Conservation (phyloP, 257 asterid species). For the Knoxia roxburghii region DNA sequence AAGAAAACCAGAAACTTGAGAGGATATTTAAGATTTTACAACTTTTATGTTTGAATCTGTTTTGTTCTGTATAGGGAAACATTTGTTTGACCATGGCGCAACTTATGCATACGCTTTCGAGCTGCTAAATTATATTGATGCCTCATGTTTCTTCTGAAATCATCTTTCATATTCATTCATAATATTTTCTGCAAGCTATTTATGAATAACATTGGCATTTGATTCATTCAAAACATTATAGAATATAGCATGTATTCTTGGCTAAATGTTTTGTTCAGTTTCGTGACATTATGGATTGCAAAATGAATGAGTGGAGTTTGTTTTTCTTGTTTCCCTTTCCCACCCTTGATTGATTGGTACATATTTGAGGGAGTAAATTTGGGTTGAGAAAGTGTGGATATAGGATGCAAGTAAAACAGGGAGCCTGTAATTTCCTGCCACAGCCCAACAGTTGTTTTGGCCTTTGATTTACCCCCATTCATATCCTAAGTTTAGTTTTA, state of each 20-base stretch:
- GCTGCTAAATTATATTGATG: not conserved
- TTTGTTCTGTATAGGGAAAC: not conserved
- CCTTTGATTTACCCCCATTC: not conserved
- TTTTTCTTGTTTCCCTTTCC: too few species aligned
- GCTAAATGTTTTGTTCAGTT: not conserved
- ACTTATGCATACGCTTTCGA: not conserved
- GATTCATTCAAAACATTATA: not conserved
- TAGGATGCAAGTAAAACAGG: not conserved
- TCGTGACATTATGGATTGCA: not conserved
- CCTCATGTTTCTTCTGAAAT: too few species aligned
- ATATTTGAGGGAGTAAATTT: not conserved
- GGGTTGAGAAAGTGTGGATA: not conserved
- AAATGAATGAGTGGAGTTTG: not conserved
- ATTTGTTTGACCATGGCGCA: not conserved
- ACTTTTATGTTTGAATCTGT: not conserved
- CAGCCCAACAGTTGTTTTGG: not conserved
- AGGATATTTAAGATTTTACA: not conserved
- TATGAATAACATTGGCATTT: not conserved
- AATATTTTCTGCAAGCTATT: not conserved
- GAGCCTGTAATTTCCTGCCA: not conserved
- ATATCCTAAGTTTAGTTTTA: not conserved
- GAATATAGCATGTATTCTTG: not conserved
- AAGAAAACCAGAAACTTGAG: not conserved
- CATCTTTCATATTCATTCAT: not conserved
- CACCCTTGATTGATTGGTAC: too few species aligned